phyloP scores from a whole-genome alignment of 2,329 filamentous ascomycete species.

The Sporothrix humicola region DNA sequence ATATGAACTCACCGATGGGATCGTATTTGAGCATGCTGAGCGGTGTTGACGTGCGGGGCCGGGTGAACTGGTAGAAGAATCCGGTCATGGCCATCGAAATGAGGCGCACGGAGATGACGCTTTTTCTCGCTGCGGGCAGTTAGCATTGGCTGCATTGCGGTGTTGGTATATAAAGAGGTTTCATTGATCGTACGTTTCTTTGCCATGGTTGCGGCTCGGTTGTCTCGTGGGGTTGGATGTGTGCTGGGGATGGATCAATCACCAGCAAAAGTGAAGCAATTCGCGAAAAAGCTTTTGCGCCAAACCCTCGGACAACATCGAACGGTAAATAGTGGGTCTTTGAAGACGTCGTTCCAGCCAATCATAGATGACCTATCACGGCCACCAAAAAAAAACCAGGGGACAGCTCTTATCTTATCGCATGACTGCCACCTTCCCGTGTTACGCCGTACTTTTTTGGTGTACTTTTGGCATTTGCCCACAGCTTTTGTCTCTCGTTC shows the following conservation, averaged over 20 bases:
- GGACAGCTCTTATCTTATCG: conserved; percentile 34
- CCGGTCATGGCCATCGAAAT: conserved; percentile 99
- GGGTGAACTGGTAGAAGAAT: conserved; percentile 90
- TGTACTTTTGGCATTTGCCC: background rate
- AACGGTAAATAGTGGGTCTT: conserved; percentile 21
- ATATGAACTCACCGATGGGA: conserved; percentile 72
- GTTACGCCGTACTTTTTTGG: background rate
- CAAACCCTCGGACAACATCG: conserved; percentile 1
- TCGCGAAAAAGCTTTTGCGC: conserved; percentile 33
- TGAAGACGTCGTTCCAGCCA: background rate
- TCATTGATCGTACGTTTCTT: conserved; percentile 44
- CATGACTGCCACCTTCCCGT: background rate
- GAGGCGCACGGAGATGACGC: conserved; percentile 89
- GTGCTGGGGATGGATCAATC: background rate
- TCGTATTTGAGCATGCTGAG: conserved; percentile 99
- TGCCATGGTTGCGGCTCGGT: conserved; percentile 42
- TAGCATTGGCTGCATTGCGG: background rate
- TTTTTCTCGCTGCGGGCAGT: conserved; percentile 74
- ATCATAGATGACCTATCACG: background rate
- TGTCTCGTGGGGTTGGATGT: conserved; percentile 16
- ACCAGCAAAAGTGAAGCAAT: conserved; percentile 32
- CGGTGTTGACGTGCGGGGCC: conserved; percentile 79
- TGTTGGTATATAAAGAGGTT: too few species aligned
- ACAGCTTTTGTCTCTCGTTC: background rate
- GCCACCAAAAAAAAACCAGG: background rate